Evolutionary conservation across 2,329 filamentous ascomycete genomes (phyloP), one percentile per base, ranked within the genome.

Genomic region (Teratosphaeria epicoccoides): DNA sequence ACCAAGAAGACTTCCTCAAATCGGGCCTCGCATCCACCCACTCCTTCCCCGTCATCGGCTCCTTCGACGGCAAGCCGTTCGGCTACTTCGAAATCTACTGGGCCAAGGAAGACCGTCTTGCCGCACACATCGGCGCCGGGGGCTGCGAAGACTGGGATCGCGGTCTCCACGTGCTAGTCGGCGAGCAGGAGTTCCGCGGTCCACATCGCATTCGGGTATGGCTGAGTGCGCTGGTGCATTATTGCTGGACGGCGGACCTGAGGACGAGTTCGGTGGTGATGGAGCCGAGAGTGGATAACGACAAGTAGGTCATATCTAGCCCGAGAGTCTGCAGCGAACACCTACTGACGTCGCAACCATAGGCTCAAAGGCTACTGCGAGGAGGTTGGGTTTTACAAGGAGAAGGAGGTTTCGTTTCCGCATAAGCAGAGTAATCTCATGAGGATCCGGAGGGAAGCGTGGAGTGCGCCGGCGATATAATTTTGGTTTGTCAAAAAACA

Each of bases 71-170:
- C 10, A 85, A 91, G 54, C 91, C 91, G 0, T 98, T 97, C 71
- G 93, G 89, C 0, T 98, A 94, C 67, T 96, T 98, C 66, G 93
- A 98, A 72, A 79, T 98, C 28, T 98, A 98, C 71, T 98, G 93
- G 91, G 88, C 93, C 3, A 95, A 95, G 63, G 93, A 98, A 66
- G 93, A 97, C 63, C 72, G 76, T 0, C 68, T 98, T 0, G 88
- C 87, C 0, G 78, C 76, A 46, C 76, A 88, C 57, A 69, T 94
- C 3, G 82, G 66, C 0, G 77, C 77, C 22, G 79, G 78, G 6
- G 85, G 93, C 61, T 95, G 84, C 68, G 80, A 79, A 6, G 87
- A 95, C 61, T 97, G 85, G 70, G 91, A 97, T 61, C 77, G 93
- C 6, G 93, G 93, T 0, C 71, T 97, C 17, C 93, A 98, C 63